Conservation (phyloP, 768 basidiomycete species). For the Lactarius hengduanensis region DNA sequence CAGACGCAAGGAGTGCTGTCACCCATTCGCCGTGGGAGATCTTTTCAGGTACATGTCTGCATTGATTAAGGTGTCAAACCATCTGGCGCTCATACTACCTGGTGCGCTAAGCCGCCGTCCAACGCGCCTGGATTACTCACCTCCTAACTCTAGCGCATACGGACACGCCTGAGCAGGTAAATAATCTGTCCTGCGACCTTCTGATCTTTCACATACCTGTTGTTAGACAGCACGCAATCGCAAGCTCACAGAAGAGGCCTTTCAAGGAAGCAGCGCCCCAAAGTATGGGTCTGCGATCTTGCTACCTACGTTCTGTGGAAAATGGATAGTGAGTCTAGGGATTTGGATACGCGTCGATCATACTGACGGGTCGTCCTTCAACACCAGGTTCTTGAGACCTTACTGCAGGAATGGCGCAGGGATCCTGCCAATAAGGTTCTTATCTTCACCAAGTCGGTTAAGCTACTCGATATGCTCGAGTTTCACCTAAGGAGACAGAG, state of each 20-base stretch:
- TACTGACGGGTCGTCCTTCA: neutral
- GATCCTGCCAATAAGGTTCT: slow-evolving; percentile 80
- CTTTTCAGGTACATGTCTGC: slow-evolving; percentile 78
- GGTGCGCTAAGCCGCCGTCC: slow-evolving; percentile 41
- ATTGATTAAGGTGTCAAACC: slow-evolving; percentile 87
- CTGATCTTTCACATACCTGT: slow-evolving; percentile 1
- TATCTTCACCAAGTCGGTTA: slow-evolving; percentile 91
- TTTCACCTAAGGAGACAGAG: slow-evolving; percentile 64
- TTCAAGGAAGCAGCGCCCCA: slow-evolving; percentile 54
- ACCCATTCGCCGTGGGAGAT: slow-evolving; percentile 45
- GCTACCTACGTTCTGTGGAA: slow-evolving; percentile 70
- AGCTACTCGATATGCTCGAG: slow-evolving; percentile 82
- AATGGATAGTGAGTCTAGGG: slow-evolving; percentile 65
- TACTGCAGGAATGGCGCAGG: slow-evolving; percentile 66
- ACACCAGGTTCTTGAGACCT: slow-evolving; percentile 62
- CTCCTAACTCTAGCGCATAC: slow-evolving; percentile 49
- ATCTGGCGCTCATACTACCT: slow-evolving; percentile 82
- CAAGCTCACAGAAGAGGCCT: slow-evolving; percentile 60
- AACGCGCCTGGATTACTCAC: neutral
- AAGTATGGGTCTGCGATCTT: slow-evolving; percentile 64
- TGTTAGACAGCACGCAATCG: slow-evolving; percentile 54
- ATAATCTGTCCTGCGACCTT: slow-evolving; percentile 5
- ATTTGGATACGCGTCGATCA: neutral
- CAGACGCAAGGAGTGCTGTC: slow-evolving; percentile 60
- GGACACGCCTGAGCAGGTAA: slow-evolving; percentile 69